Conservation (phyloP, 768 basidiomycete species). For the Clavulina sp. region DNA sequence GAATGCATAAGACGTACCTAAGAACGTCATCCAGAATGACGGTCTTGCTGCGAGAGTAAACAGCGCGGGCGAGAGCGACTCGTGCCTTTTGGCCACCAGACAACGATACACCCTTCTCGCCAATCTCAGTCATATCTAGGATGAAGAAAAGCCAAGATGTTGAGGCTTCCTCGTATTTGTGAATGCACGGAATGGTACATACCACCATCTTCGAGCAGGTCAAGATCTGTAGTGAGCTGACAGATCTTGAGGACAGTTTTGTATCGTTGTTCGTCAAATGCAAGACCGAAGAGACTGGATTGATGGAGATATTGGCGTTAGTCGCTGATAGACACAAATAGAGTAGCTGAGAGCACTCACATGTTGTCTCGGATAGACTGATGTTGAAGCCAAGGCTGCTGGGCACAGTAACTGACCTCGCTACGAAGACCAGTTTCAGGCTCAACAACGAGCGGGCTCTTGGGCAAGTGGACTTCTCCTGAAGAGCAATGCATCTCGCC, state of each 20-base stretch:
- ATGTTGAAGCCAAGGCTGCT: constrained; percentile 52
- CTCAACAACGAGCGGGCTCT: constrained; percentile 18
- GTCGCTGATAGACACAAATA: too few relatives aligned
- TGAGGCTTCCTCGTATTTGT: not conserved
- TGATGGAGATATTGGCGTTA: not conserved
- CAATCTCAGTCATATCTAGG: constrained; percentile 6
- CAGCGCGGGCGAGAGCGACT: constrained; percentile 23
- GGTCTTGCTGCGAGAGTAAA: constrained; percentile 27
- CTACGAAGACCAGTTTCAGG: constrained; percentile 19
- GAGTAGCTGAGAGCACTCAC: not conserved
- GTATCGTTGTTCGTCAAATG: constrained; percentile 52
- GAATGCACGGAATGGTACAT: constrained; percentile 13
- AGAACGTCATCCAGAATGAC: constrained; percentile 30
- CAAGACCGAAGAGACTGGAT: constrained; percentile 42
- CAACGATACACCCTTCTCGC: constrained; percentile 10
- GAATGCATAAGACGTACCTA: constrained; percentile 3
- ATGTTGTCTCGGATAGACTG: constrained; percentile 26
- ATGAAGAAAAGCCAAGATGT: not conserved
- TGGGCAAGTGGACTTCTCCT: constrained; percentile 21
- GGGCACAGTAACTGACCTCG: constrained; percentile 53
- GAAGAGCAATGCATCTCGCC: constrained; percentile 46
- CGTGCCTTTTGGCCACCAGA: constrained; percentile 1
- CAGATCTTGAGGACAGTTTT: constrained; percentile 66
- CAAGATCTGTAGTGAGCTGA: constrained; percentile 63
- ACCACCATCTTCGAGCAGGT: constrained; percentile 75